A percentile compares a stretch with the other conserved stretches of the same genome.
These are phyloP conservation scores for Jacaranda mimosifolia DNA, from an alignment of 257 asterid genomes.

Conservation along the genomic window DNA sequence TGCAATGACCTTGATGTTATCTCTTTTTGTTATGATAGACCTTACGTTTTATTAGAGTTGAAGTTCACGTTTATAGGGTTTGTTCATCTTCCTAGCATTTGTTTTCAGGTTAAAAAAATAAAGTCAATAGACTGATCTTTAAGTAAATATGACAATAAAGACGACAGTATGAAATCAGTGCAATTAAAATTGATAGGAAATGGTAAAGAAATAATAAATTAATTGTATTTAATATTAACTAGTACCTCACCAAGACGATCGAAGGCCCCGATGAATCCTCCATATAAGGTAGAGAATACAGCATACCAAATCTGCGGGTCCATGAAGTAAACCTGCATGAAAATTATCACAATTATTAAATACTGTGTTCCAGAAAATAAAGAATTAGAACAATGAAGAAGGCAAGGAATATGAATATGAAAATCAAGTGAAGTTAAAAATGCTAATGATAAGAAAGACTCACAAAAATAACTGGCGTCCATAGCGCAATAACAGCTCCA, in stretches of 20 bases:
- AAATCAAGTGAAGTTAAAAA: conserved; percentile 22
- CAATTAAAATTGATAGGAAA: conserved; percentile 4
- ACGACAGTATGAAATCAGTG: conserved; percentile 7
- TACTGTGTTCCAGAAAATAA: conserved; percentile 11
- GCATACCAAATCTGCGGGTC: conserved; percentile 86
- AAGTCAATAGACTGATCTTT: background rate
- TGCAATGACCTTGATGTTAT: background rate
- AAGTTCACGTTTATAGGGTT: conserved; percentile 1
- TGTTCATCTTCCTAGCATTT: background rate
- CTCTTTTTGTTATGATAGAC: background rate
- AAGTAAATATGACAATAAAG: background rate
- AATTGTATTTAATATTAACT: conserved; percentile 9
- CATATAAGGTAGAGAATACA: conserved; percentile 72
- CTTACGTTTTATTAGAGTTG: conserved; percentile 9
- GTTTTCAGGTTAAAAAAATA: background rate
- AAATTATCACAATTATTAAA: conserved; percentile 24
- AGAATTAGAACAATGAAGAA: conserved; percentile 7
- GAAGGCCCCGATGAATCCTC: conserved; percentile 87
- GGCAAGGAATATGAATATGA: conserved; percentile 6
- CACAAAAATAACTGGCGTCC: conserved; percentile 80
- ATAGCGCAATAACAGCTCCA: conserved; percentile 70
- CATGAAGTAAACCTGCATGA: conserved; percentile 85
- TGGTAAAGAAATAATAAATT: conserved; percentile 16
- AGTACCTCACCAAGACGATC: conserved; percentile 89
- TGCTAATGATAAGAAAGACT: conserved; percentile 39